These are phyloP conservation scores for Hyphopichia pseudoburtonii DNA, from an alignment of 1,139 yeast genomes.

Conservation along the genomic window DNA sequence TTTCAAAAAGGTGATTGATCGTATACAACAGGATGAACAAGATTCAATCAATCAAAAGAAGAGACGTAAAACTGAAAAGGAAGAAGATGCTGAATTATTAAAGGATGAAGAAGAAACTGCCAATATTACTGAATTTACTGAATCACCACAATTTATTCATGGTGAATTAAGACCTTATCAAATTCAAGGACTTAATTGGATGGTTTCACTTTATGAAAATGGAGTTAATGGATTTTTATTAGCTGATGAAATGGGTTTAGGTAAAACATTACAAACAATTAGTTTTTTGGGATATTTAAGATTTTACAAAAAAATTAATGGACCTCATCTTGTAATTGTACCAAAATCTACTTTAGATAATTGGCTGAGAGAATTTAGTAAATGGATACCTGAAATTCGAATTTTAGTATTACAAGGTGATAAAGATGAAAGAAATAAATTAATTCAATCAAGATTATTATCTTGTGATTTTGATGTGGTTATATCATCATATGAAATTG, in stretches of 20 bases:
- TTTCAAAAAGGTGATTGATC: constrained; percentile 49
- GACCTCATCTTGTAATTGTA: constrained; percentile 73
- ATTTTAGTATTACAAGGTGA: constrained; percentile 72
- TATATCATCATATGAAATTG: constrained; percentile 74
- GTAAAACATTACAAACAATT: constrained; percentile 92
- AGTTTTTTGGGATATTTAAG: constrained; percentile 75
- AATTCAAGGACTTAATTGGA: constrained; percentile 92
- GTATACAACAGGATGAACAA: constrained; percentile 36
- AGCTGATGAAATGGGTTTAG: constrained; percentile 98
- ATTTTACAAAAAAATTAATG: constrained; percentile 56
- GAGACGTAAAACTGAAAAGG: constrained; percentile 63
- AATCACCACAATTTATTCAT: constrained; percentile 62
- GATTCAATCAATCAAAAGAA: constrained; percentile 19
- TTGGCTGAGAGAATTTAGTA: constrained; percentile 75
- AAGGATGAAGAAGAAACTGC: constrained; percentile 51
- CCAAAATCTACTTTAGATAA: constrained; percentile 81
- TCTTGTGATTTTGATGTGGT: constrained; percentile 71
- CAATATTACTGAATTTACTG: constrained; percentile 55
- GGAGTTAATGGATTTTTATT: constrained; percentile 77
- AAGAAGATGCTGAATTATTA: constrained; percentile 68
- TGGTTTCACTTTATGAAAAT: constrained; percentile 78
- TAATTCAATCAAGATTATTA: constrained; percentile 52
- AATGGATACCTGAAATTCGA: constrained; percentile 77
- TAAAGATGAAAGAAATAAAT: constrained; percentile 58
- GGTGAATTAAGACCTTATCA: constrained; percentile 80